phyloP scores from a whole-genome alignment of 2,329 filamentous ascomycete genomes.

The Biscogniauxia mediterranea region DNA sequence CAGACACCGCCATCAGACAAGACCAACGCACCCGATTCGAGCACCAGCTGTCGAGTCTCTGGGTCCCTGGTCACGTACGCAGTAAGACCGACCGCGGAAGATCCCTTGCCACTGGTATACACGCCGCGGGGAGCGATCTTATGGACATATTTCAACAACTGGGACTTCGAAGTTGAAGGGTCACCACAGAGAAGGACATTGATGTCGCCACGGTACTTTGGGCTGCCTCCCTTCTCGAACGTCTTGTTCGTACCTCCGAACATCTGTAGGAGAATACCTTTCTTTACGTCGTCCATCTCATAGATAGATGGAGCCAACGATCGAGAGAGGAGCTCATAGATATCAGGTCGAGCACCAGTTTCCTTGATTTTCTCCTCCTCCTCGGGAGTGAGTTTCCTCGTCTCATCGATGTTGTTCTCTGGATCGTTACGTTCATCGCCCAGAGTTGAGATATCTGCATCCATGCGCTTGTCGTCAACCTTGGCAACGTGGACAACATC shows the following conservation, averaged over 20 bases:
- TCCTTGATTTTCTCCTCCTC: slow-evolving; percentile 86
- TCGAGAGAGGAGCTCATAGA: slow-evolving; percentile 88
- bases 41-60: slow-evolving; percentile 74
- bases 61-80: slow-evolving; percentile 80
- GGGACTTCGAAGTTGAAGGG: slow-evolving; percentile 94
- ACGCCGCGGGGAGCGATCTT: slow-evolving; percentile 90
- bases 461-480: slow-evolving; percentile 91
- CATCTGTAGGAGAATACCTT: slow-evolving; percentile 92
- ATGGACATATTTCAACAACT: slow-evolving; percentile 91
- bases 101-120: slow-evolving; percentile 79
- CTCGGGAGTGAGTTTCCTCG: slow-evolving; percentile 77
- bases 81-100: slow-evolving; percentile 77
- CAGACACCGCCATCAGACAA: slow-evolving; percentile 80
- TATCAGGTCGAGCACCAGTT: slow-evolving; percentile 75
- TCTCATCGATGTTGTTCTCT: slow-evolving; percentile 77
- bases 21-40: slow-evolving; percentile 77
- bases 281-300: slow-evolving; percentile 98
- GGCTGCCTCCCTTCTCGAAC: slow-evolving; percentile 93
- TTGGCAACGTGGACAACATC: slow-evolving; percentile 96
- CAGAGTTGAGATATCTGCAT: slow-evolving; percentile 84
- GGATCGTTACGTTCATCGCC: slow-evolving; percentile 72
- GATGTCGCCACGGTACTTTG: slow-evolving; percentile 95
- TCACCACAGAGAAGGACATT: slow-evolving; percentile 96
- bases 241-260: slow-evolving; percentile 98
- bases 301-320: slow-evolving; percentile 94